phyloP scores from a whole-genome alignment of 1,284 basidiomycete species.

The Malassezia sp. region DNA sequence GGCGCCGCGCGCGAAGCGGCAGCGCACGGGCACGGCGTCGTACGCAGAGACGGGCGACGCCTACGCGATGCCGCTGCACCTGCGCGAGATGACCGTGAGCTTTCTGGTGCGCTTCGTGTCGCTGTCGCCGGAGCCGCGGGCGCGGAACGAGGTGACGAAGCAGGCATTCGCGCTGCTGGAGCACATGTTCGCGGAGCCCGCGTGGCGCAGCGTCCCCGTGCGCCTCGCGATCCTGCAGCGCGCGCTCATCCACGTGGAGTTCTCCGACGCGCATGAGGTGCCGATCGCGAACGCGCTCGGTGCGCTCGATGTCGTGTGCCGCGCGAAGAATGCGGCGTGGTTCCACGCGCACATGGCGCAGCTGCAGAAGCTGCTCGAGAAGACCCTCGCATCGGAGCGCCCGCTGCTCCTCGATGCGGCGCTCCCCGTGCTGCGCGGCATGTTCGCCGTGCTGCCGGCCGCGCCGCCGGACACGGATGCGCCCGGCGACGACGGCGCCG shows the following conservation, averaged over 20 bases:
- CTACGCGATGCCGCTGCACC: slow-evolving; percentile 32
- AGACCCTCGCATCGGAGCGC: slow-evolving; percentile 28
- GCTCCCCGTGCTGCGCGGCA: slow-evolving; percentile 61
- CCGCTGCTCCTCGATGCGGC: slow-evolving; percentile 31
- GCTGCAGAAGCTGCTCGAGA: slow-evolving; percentile 71
- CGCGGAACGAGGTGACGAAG: slow-evolving; percentile 53
- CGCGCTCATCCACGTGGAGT: slow-evolving; percentile 52
- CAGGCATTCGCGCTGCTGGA: slow-evolving; percentile 72
- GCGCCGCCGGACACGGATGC: slow-evolving; percentile 20
- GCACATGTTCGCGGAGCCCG: slow-evolving; percentile 65
- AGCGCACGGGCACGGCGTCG: slow-evolving; percentile 49
- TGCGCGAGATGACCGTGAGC: slow-evolving; percentile 60
- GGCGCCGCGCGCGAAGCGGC: slow-evolving; percentile 48
- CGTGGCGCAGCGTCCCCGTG: slow-evolving; percentile 86
- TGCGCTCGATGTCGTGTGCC: slow-evolving; percentile 74
- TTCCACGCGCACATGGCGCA: slow-evolving; percentile 62
- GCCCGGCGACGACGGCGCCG: slow-evolving; percentile 53
- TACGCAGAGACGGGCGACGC: slow-evolving; percentile 30
- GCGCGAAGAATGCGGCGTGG: slow-evolving; percentile 77
- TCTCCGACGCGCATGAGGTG: slow-evolving; percentile 56
- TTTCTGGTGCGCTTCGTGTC: slow-evolving; percentile 78
- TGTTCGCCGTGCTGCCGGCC: slow-evolving; percentile 67
- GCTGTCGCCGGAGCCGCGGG: slow-evolving; percentile 60
- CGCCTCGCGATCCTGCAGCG: slow-evolving; percentile 57
- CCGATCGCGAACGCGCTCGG: slow-evolving; percentile 74